Base-by-base conservation (phyloP, 163 green algal genomes). In the Smithsoniella earleae region DNA sequence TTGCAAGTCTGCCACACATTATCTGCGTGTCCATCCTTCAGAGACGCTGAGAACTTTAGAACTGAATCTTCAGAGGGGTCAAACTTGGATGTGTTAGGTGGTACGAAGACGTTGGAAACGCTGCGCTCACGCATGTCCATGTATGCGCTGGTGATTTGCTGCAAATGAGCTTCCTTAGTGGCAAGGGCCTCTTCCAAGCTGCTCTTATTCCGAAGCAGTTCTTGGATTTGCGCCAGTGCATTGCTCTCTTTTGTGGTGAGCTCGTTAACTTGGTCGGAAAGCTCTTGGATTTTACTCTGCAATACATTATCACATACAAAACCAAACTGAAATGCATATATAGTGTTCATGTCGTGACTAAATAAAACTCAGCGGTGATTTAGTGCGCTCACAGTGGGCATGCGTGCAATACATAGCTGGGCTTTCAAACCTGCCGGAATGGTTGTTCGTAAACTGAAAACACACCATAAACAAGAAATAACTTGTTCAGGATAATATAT, bases 231-330 rank as follows among this genome's bases (percentile, higher is more conserved):
- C 3, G 31, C 27, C 8, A 36, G 30, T 45, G 10, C 43, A 33
- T 31, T 69, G 8, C 27, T 31, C 10, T 69, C 43, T 34, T 69
- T 69, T 30, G 58, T 34, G n/a, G 58, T 69, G 16, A 69, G 58
- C 58, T 69, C 58, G 6, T 30, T 69, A 16, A 69, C 58, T 34
- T 69, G 58, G 58, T 69, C 58, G 8, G 58, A 69, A 10, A 69
- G 25, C 25, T 69, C 58, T 13, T 69, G 58, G 25, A 69, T 69
- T 13, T 69, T 69, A 33, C 58, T 69, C 58, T 69, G 58, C 2
- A 69, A 5, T 5, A 38, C 58, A n/a, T 18, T 28, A 22, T 65
- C 16, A 33, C 13, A 22, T 65, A 33, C 52, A 36, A 6, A 6
- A 30, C 52, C 52, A 30, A n/a, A n/a, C n/a, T n/a, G n/a, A n/a